These are phyloP conservation scores for Dichotomocladium elegans DNA, from an alignment of 371 early-diverging fungal genomes.

Conservation along the genomic window DNA sequence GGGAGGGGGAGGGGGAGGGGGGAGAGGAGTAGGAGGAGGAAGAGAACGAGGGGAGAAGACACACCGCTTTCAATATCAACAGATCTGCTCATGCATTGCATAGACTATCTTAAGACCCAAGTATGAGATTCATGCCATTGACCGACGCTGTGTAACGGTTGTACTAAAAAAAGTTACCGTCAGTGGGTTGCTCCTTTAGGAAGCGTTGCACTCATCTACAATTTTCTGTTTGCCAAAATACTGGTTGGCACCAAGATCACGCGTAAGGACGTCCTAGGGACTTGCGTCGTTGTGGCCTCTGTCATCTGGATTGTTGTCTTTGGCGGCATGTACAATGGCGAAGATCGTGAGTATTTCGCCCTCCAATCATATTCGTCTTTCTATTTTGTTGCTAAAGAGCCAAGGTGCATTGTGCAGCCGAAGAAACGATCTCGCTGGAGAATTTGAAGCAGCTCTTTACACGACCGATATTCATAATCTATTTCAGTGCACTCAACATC, in stretches of 20 bases:
- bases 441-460: conserved; percentile 55
- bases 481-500: conserved; percentile 60
- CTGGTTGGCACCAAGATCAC: conserved; percentile 67
- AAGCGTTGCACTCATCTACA: conserved; percentile 68
- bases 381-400: conserved; percentile 3
- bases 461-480: conserved; percentile 59
- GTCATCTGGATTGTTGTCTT: conserved; percentile 68
- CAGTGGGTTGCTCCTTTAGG: conserved; percentile 71
- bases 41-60: too few relatives aligned
- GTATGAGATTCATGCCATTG: conserved; percentile 17
- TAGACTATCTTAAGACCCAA: conserved; percentile 71
- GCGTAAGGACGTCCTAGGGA: conserved; percentile 60
- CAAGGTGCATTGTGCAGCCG: conserved; percentile 43
- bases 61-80: too few relatives aligned
- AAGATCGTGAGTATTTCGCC: conserved; percentile 44
- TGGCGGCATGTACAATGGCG: conserved; percentile 62
- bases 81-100: neutral
- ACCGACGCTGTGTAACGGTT: neutral
- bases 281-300: conserved; percentile 60
- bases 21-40: too few relatives aligned
- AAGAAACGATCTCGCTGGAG: conserved; percentile 53
- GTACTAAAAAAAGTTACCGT: conserved; percentile 8
- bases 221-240: conserved; percentile 68
- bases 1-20: too few relatives aligned
- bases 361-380: neutral